Evolutionary conservation across 176 grass and related monocot genomes (phyloP).

Genomic region (Leersia perrieri): DNA sequence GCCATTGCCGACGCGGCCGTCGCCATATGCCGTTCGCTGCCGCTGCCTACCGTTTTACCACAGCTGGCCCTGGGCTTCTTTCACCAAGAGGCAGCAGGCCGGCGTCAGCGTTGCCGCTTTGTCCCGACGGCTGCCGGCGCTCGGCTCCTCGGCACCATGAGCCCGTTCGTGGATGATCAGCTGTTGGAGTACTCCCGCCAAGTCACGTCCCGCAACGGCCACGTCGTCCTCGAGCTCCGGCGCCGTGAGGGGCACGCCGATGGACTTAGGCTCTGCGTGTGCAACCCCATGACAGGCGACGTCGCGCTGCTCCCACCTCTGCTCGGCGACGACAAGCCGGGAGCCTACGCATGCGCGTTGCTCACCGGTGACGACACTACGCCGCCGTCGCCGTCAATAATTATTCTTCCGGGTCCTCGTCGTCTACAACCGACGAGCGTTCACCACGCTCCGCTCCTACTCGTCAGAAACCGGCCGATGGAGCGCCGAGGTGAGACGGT

Average conservation of each 20-base stretch:
- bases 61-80: background rate
- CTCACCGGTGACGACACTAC: background rate
- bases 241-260: no score
- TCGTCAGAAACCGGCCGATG: background rate
- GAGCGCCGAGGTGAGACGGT: background rate
- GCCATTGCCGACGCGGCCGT: background rate
- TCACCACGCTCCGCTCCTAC: background rate
- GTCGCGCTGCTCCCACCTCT: no score
- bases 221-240: no score
- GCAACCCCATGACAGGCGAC: no score
- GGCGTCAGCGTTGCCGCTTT: background rate
- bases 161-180: background rate
- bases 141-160: background rate
- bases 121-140: background rate
- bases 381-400: background rate
- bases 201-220: background rate
- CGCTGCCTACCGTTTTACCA: background rate
- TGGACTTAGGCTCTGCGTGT: no score
- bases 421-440: background rate
- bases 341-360: no score
- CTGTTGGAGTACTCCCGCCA: background rate
- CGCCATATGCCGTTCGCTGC: background rate
- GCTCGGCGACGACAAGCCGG: no score
- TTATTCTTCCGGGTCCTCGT: constrained; percentile 20
- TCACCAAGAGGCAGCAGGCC: background rate